Percentiles rank a stretch among this genome's conserved stretches.
These are phyloP conservation scores for Phytophthora kernoviae DNA, from an alignment of 352 stramenopile genomes.

Conservation along the genomic window DNA sequence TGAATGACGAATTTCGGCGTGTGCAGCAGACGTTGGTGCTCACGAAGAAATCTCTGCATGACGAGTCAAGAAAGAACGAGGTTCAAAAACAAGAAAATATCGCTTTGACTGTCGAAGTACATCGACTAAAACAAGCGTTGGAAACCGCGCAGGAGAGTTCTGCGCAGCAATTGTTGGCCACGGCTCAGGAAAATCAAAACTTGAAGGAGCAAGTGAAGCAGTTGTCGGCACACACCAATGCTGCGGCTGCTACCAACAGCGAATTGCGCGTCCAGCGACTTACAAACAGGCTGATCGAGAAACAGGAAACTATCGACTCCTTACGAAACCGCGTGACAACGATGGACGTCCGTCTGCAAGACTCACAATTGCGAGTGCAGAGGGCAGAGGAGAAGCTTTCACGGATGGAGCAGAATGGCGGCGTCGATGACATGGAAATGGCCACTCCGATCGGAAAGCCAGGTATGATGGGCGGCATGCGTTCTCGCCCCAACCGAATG, in stretches of 20 bases:
- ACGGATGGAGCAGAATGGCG: conserved; percentile 69
- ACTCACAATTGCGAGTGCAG: conserved; percentile 49
- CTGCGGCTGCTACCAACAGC: conserved; percentile 30
- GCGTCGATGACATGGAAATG: conserved; percentile 73
- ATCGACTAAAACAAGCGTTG: conserved; percentile 49
- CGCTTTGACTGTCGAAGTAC: conserved; percentile 58
- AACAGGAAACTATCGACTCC: conserved; percentile 79
- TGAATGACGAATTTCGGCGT: conserved; percentile 63
- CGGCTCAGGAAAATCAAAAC: conserved; percentile 44
- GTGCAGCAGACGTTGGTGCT: conserved; percentile 68
- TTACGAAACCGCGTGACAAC: conserved; percentile 71
- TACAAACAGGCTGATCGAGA: conserved; percentile 82
- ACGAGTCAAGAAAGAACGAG: conserved; percentile 68
- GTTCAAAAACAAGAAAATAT: conserved; percentile 72
- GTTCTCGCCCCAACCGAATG: conserved; percentile 69
- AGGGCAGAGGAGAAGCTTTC: conserved; percentile 63
- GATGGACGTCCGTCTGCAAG: conserved; percentile 70
- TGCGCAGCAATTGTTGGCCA: conserved; percentile 42
- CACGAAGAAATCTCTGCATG: conserved; percentile 79
- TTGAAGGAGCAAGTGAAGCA: conserved; percentile 57
- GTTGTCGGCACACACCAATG: conserved; percentile 26
- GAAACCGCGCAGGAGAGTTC: conserved; percentile 39
- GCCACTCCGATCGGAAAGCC: conserved; percentile 49
- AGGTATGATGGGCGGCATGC: conserved; percentile 22
- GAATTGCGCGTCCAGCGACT: conserved; percentile 78